Conservation (phyloP, 2,329 filamentous ascomycete genomes). For the Scedosporium dehoogii region DNA sequence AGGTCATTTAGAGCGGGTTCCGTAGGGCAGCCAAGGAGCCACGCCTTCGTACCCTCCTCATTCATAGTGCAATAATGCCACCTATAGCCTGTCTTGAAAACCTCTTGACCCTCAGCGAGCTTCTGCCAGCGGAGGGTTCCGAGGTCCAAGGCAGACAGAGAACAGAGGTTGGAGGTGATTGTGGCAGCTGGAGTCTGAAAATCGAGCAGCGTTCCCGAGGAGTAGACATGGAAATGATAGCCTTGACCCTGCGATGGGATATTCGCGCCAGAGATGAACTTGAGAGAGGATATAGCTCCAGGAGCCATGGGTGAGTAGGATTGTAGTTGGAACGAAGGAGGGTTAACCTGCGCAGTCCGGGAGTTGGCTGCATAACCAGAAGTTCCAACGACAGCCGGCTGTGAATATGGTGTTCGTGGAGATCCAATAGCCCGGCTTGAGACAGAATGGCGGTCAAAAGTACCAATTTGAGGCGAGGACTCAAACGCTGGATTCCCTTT, state of each 20-base stretch:
- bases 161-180: constrained; percentile 78
- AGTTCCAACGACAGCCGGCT: constrained; percentile 42
- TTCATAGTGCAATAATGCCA: constrained; percentile 99
- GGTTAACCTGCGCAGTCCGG: constrained; percentile 55
- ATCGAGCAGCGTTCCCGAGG: constrained; percentile 83
- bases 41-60: constrained; percentile 88
- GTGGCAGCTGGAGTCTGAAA: constrained; percentile 89
- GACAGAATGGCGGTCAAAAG: constrained; percentile 35
- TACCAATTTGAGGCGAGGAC: constrained; percentile 49
- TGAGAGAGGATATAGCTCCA: constrained; percentile 79
- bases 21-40: constrained; percentile 86
- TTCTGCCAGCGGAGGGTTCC: constrained; percentile 88
- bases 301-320: constrained; percentile 77
- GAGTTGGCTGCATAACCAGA: constrained; percentile 61
- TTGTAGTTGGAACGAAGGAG: constrained; percentile 55
- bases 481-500: constrained; percentile 83
- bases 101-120: constrained; percentile 84
- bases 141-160: constrained; percentile 79
- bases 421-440: constrained; percentile 35
- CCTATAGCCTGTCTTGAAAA: constrained; percentile 83
- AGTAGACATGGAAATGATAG: constrained; percentile 91
- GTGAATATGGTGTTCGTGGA: constrained; percentile 40
- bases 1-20: constrained; percentile 57
- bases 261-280: constrained; percentile 73
- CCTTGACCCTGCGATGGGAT: constrained; percentile 83